Evolutionary conservation across 2,329 filamentous ascomycete species (phyloP), one percentile per base, ranked within the genome.

Genomic region (Lachnellula hyalina): DNA sequence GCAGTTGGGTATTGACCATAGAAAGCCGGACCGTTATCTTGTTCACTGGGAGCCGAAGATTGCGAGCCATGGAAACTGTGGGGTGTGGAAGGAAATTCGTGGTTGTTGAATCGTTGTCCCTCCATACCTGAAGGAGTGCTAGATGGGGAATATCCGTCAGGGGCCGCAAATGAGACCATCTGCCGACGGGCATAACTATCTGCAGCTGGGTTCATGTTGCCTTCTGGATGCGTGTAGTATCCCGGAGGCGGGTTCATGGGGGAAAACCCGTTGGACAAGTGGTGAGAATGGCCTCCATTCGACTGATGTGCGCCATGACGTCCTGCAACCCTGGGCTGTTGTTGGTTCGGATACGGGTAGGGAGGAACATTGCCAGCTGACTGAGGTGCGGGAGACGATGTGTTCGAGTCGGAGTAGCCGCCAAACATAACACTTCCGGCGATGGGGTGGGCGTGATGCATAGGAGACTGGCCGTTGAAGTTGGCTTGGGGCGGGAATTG

Each of bases 11-110:
- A 74, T 56, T 74, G 75, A 25, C 68, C 71, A 51, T 74, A 67
- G 53, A 67, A 65, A 34, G 61, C 47, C 25, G 59, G 58, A 14
- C 60, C 62, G 38, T 57, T 61, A 19, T 71, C 72, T 32, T 70
- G 73, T 12, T 79, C 76, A 40, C 76, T 77, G 15, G 71, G 73
- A 5, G 70, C 74, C 1, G 82, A 83, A 36, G 80, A 76, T 57
- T 84, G 82, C 2, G 83, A 85, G 36, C 77, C 82, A 53, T 83
- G 82, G 63, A 82, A 83, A 67, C 81, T 85, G 58, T 81, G 81
- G 4, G 81, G 78, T 2, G 81, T 83, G 1, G 78, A 76, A 2
- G 81, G 78, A 3, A 17, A 38, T 6, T 77, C 78, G 63, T 80
- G 79, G 11, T 60, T 48, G 8, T 51, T 55, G 45, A 61, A 49